Evolutionary conservation across 1,284 basidiomycete genomes (phyloP), one percentile per base, ranked within the genome.

Genomic region (Ustilago loliicola): DNA sequence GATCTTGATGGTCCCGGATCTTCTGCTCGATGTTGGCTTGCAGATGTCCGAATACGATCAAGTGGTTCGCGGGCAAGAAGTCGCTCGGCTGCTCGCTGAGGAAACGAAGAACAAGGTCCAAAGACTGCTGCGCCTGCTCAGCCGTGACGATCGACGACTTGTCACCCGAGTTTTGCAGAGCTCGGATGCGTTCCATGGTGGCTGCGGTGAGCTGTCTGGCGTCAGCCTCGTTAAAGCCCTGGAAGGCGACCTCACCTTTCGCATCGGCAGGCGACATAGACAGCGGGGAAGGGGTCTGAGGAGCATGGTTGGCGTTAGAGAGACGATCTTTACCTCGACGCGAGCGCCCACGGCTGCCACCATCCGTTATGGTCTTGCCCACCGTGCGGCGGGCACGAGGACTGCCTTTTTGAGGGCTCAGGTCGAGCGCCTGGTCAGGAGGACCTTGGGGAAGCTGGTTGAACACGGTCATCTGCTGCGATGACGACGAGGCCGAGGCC

Each of bases 1-100:
- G 42, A 5, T 17, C 42, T 21, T 45, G 42, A 17, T 51, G 47
- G 7, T 65, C 55, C n/a, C 60, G 60, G 27, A 74, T 74, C 63
- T 62, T 66, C 42, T 78, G 76, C 51, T 73, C 71, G 42, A 78
- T 74, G 51, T 68, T 74, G 17, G 67, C 71, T 47, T 70, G 76
- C 23, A 78, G 48, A 47, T 78, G 63, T 11, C 76, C 76, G 17
- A 73, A 65, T 27, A 67, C 52, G 7, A 77, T 54, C 59, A 72
- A 72, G 42, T 77, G 74, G 53, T 59, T 60, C 1, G 62, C 27
- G 2, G 74, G 74, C 45, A 73, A 23, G 30, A 80, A 77, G 36
- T 61, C 66, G 34, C 63, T 68, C 23, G 68, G 65, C 66, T 80
- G 78, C 42, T 80, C 71, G 53, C 57, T 64, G 25, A 80, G 32